A percentile compares a stretch with the other conserved stretches of the same genome.
phyloP scores from a whole-genome alignment of 495 filamentous ascomycete genomes.

The Penicillium flavigenum region DNA sequence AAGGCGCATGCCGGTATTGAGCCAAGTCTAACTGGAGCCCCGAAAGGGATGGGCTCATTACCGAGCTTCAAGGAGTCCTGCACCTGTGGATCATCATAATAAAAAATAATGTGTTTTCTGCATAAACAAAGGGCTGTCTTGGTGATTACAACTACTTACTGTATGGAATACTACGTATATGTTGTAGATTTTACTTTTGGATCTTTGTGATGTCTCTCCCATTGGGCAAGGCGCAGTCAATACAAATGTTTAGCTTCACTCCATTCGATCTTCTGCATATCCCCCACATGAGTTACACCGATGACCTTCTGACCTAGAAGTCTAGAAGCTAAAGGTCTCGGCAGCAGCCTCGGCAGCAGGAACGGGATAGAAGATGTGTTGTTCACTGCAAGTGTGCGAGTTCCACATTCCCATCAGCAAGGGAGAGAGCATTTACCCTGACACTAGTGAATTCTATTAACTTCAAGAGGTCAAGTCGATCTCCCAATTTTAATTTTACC shows the following conservation, averaged over 20 bases:
- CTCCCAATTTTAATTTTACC: not conserved
- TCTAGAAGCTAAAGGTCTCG: constrained; percentile 1
- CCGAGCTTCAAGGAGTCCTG: constrained; percentile 12
- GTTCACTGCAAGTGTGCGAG: constrained; percentile 6
- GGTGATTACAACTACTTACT: not conserved
- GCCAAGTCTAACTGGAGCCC: constrained; percentile 3
- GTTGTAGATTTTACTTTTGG: not conserved
- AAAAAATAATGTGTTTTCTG: constrained; percentile 12
- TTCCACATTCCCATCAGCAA: constrained; percentile 15
- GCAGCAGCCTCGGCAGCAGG: constrained; percentile 2
- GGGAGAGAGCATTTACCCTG: not conserved
- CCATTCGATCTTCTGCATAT: constrained; percentile 10
- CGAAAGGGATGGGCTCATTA: constrained; percentile 19
- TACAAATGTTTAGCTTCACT: constrained; percentile 6
- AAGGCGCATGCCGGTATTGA: constrained; percentile 33
- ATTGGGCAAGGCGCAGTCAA: constrained; percentile 12
- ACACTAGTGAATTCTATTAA: constrained; percentile 5
- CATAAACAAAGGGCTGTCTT: constrained; percentile 10
- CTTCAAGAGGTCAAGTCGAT: not conserved
- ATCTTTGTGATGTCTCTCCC: constrained; percentile 31
- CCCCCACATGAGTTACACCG: constrained; percentile 7
- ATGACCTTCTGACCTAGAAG: constrained; percentile 5
- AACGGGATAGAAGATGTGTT: constrained; percentile 4
- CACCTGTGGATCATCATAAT: constrained; percentile 19
- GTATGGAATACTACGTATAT: not conserved